phyloP scores from a whole-genome alignment of 352 stramenopile genomes.

The Globisporangium mamillatum region DNA sequence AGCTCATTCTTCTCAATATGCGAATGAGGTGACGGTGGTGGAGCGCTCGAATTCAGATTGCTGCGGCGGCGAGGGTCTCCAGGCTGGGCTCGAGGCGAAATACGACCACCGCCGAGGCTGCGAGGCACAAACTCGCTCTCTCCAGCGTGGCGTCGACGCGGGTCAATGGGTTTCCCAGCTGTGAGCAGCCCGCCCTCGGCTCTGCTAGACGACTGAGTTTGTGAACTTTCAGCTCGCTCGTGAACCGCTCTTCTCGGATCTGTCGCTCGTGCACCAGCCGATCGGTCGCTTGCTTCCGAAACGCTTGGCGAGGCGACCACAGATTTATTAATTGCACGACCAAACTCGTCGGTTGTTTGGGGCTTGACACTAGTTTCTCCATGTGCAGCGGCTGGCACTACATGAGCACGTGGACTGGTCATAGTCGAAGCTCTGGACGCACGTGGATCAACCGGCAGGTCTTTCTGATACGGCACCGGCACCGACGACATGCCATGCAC shows the following conservation, averaged over 20 bases:
- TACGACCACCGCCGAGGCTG: background rate
- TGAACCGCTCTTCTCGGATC: conserved; percentile 21
- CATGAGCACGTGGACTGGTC: background rate
- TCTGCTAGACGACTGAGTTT: background rate
- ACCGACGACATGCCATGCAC: conserved; percentile 42
- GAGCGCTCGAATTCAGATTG: conserved; percentile 16
- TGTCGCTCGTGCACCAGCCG: conserved; percentile 8
- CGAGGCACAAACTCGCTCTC: conserved; percentile 13
- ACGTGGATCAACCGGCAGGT: conserved; percentile 23
- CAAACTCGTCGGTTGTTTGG: conserved; percentile 47
- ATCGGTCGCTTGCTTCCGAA: conserved; percentile 2
- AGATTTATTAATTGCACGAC: conserved; percentile 29
- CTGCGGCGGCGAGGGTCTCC: conserved; percentile 39
- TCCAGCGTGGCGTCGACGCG: conserved; percentile 28
- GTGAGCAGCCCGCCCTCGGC: conserved; percentile 3
- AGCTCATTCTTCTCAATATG: conserved; percentile 38
- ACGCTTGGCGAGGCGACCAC: conserved; percentile 5
- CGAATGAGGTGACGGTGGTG: conserved; percentile 5
- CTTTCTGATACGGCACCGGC: conserved; percentile 51
- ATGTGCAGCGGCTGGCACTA: background rate
- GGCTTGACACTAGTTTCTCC: conserved; percentile 19
- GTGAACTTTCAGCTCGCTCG: background rate
- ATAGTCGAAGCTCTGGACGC: background rate
- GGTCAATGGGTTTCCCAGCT: conserved; percentile 25
- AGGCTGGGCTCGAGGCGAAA: conserved; percentile 1